Evolutionary conservation across 2,329 filamentous ascomycete species (phyloP), one percentile per base, ranked within the genome.

Genomic region (Colletotrichum sublineola): DNA sequence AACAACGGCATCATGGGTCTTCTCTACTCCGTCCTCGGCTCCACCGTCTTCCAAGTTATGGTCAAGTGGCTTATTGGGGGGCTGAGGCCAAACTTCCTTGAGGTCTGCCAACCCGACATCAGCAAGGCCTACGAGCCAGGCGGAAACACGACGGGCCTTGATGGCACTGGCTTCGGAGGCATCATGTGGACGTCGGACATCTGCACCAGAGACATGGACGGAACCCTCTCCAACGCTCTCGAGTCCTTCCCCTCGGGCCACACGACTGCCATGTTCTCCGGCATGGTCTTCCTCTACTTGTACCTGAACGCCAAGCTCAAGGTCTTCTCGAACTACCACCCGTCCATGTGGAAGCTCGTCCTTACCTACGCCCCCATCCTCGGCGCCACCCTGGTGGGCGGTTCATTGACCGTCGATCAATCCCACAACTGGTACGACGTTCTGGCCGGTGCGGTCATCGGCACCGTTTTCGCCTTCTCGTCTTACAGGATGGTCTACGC

Each of bases 301-400:
- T 95, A 94, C 82, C 87, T 95, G 56, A 94, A 94, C 79, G 92
- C 91, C 63, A 94, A 94, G 83, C 86, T 94, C 75, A 94, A 94
- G 85, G 88, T 94, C 69, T 94, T 90, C 76, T 84, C 88, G 73
- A 92, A 93, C 84, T 92, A 92, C 79, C 92, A 94, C 78, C 89
- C 92, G 0, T 85, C 90, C n/a, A 90, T 93, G 86, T 94, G 92
- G 92, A 94, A 94, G 82, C 81, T 94, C 29, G 83, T 92, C 42
- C 87, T 85, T 14, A 82, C 90, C 24, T 92, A 92, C 77, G 86
- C 89, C 0, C 92, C 93, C 0, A 81, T 94, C 3, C 87, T 94
- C 0, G 91, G 89, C 3, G 92, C 92, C 0, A 86, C 85, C 4
- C 82, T 94, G 1, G 93, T 94, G 42, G 91, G 88, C 2, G 92